Percentiles rank a stretch among this genome's conserved stretches.
phyloP scores from a whole-genome alignment of 208 protist genomes.

The Trypanosoma boissoni region DNA sequence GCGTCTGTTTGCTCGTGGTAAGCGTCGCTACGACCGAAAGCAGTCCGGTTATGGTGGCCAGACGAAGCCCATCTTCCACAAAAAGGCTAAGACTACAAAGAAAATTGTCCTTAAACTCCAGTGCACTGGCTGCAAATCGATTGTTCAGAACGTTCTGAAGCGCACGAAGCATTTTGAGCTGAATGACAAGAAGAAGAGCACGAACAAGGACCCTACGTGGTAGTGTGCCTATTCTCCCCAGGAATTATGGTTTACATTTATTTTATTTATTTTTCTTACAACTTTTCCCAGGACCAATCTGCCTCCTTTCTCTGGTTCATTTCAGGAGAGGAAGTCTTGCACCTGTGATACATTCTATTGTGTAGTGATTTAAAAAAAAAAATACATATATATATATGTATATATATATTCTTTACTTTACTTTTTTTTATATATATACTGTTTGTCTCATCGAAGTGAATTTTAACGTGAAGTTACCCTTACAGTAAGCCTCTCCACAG shows the following conservation, averaged over 20 bases:
- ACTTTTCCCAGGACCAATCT: too few species aligned
- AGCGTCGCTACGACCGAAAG: slow-evolving; percentile 99
- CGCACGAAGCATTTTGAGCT: slow-evolving; percentile 99
- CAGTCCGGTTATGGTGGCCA: slow-evolving; percentile 99
- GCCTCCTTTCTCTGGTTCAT: too few species aligned
- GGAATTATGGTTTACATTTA: slow-evolving; percentile 3
- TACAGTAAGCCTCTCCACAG: neutral
- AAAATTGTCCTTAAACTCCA: slow-evolving; percentile 99
- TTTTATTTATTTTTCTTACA: slow-evolving; percentile 16
- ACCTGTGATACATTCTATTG: too few species aligned
- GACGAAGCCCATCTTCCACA: slow-evolving; percentile 99
- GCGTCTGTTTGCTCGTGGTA: slow-evolving; percentile 97
- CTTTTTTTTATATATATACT: slow-evolving; percentile 2
- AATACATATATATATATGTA: too few species aligned
- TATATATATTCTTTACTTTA: too few species aligned
- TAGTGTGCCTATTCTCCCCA: slow-evolving; percentile 25
- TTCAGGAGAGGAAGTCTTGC: too few species aligned
- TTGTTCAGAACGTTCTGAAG: slow-evolving; percentile 94
- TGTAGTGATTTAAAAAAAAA: too few species aligned
- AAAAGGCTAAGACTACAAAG: slow-evolving; percentile 99
- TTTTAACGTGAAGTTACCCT: neutral
- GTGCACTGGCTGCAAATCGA: slow-evolving; percentile 96
- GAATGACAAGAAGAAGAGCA: slow-evolving; percentile 93
- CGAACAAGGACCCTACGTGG: slow-evolving; percentile 91
- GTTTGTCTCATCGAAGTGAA: neutral